A percentile compares a stretch with the other conserved stretches of the same genome.
Evolutionary conservation across 208 protist species (phyloP).

Genomic region (Novymonas esmeraldas): DNA sequence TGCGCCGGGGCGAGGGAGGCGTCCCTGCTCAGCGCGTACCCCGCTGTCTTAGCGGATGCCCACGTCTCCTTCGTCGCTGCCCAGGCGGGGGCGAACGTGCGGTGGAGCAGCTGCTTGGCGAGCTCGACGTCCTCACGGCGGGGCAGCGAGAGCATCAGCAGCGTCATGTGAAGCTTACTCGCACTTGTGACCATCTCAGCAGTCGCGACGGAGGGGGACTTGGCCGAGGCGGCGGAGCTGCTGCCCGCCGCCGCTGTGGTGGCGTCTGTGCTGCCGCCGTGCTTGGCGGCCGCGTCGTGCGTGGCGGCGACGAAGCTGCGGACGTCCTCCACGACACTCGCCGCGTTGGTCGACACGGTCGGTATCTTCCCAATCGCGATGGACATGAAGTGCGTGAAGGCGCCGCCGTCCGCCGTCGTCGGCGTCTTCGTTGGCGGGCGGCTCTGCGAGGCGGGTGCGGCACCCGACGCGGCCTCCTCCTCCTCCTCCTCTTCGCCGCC

Average conservation of each 20-base stretch:
- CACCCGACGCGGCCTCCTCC: neutral
- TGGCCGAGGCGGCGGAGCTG: neutral
- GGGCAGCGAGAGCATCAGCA: conserved; percentile 70
- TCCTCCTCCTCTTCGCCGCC: neutral
- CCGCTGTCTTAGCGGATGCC: neutral
- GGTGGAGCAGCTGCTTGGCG: conserved; percentile 52
- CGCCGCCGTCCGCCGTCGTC: conserved; percentile 8
- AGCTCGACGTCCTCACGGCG: conserved; percentile 50
- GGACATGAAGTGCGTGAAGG: conserved; percentile 85
- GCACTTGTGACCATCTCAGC: conserved; percentile 53
- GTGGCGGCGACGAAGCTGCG: conserved; percentile 19
- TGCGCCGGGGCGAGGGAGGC: conserved; percentile 1
- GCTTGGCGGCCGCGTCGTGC: neutral
- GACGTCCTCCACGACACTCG: conserved; percentile 34
- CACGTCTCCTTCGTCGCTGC: conserved; percentile 21
- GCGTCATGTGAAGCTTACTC: conserved; percentile 68
- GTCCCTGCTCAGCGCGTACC: conserved; percentile 18
- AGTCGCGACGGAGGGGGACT: conserved; percentile 9
- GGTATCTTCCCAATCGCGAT: conserved; percentile 69
- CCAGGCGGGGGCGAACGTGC: conserved; percentile 26
- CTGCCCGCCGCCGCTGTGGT: neutral
- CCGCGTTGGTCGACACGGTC: conserved; percentile 25
- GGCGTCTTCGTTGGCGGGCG: conserved; percentile 15
- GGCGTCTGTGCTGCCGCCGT: neutral
- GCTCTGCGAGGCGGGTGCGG: conserved; percentile 13